Base-by-base conservation (phyloP, 1,284 basidiomycete genomes). In the Bjerkandera adusta region DNA sequence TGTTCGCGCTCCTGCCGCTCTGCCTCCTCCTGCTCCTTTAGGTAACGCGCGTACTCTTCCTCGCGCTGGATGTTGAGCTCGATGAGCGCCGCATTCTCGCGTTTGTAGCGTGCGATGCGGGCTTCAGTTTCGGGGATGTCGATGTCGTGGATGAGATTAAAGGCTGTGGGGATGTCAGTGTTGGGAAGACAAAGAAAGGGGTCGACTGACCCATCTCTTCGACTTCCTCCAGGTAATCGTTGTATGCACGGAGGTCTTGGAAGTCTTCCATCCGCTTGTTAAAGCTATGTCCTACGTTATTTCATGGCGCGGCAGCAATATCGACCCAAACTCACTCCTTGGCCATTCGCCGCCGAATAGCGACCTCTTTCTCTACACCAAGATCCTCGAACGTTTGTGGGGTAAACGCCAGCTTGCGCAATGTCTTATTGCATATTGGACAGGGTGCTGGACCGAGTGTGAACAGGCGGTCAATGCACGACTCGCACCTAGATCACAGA, bases 341-440 rank as follows among this genome's bases (percentile, higher is more conserved):
- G 1, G 87, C 85, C 52, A 98, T 84, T 47, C 92, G 76, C 57
- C 89, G 77, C 46, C 97, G 73, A 4, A 99, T 80, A 2, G 90
- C 85, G 0, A 99, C 90, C 68, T 99, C 97, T 66, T 96, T 96
- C 71, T 99, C 97, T 0, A 99, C 96, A 2, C 79, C 81, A 15
- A 99, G 75, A 65, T 99, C 96, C 67, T 98, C 94, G 56, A 99
- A 99, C 0, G 95, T 98, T 68, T 98, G 97, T 3, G 92, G 91
- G 16, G 85, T 89, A 62, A 99, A 99, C 21, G 93, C 92, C 34
- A 92, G 77, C 66, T 98, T 99, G 25, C 97, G 76, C 44, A 97
- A 75, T n/a, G 89, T 83, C 58, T 87, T 89, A 43, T 79, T 81
- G 66, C 97, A 99, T 51, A 92, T 86, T 10, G 97, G 97, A 75